Evolutionary conservation across 2,329 filamentous ascomycete genomes (phyloP).

Genomic region (Cryphonectria carpinicola): DNA sequence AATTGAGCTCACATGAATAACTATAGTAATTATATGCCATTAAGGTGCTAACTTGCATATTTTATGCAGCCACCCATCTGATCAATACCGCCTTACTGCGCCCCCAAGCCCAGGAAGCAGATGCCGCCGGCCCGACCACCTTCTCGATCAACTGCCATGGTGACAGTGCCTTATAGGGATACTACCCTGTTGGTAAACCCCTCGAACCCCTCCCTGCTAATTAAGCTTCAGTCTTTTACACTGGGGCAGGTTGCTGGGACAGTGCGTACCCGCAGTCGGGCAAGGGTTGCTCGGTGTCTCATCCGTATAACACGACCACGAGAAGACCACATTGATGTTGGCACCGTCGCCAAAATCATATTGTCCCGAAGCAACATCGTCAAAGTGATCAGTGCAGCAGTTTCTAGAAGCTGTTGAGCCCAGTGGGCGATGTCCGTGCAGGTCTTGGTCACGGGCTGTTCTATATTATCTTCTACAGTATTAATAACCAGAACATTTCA

Average conservation of each 20-base stretch:
- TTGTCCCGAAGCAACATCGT: not conserved
- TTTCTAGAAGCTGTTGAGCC: conserved; percentile 1
- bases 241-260: not conserved
- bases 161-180: not conserved
- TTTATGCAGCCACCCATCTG: not conserved
- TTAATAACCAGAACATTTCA: not conserved
- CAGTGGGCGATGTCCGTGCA: not conserved
- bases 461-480: not conserved
- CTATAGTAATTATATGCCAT: not conserved
- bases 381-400: not conserved
- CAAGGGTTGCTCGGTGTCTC: conserved; percentile 2
- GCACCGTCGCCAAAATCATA: conserved; percentile 3
- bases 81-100: not conserved
- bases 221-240: not conserved
- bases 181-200: not conserved
- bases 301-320: not conserved
- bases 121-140: not conserved
- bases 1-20: not conserved
- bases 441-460: not conserved
- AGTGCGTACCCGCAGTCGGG: not conserved
- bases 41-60: not conserved
- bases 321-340: conserved; percentile 6
- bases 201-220: not conserved
- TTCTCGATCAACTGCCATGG: not conserved
- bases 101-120: too few relatives aligned